Evolutionary conservation across 2,329 filamentous ascomycete species (phyloP), one percentile per base, ranked within the genome.

Genomic region (Curvularia spicifera): DNA sequence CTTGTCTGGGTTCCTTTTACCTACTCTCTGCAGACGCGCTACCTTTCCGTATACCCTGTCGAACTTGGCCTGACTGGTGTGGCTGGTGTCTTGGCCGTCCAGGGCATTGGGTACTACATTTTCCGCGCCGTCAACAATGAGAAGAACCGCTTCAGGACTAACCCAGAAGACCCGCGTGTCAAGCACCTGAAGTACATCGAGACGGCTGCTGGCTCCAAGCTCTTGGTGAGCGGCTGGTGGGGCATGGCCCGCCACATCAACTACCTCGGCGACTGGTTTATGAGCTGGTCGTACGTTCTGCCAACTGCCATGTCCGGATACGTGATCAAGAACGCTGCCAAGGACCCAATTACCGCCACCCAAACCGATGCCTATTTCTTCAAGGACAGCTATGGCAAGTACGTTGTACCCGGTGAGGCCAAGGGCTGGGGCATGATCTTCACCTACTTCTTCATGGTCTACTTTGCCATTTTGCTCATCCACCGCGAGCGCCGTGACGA

Each of bases 71-170:
- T 85, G 35, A 69, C 81, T 13, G 91, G 90, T 10, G 81, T 91
- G 13, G 78, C 84, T 0, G 83, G 82, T 9, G 88, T 95, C 49
- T 76, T 91, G 28, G 83, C 82, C 4, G 83, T 96, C 13, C 87
- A 94, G 53, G 81, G 82, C 0, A 73, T 85, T 1, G 93, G 92
- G n/a, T 96, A 94, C 79, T 89, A 85, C 76, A 93, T 97, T 76
- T 98, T 98, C 87, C 93, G 94, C 57, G 84, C 89, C n/a, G 87
- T 91, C 74, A 98, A 98, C 83, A 91, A 87, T 78, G 89, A 97
- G 80, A 98, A 98, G 87, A 96, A 97, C 79, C 85, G 85, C 24
- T 98, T 98, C 87, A 88, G 95, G 58, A 96, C 87, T 35, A 87
- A 97, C 76, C 93, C 93, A 28, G 82, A 89, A 31, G 91, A 97